Conservation (phyloP, 768 basidiomycete species). For the Asterophora lycoperdoides region DNA sequence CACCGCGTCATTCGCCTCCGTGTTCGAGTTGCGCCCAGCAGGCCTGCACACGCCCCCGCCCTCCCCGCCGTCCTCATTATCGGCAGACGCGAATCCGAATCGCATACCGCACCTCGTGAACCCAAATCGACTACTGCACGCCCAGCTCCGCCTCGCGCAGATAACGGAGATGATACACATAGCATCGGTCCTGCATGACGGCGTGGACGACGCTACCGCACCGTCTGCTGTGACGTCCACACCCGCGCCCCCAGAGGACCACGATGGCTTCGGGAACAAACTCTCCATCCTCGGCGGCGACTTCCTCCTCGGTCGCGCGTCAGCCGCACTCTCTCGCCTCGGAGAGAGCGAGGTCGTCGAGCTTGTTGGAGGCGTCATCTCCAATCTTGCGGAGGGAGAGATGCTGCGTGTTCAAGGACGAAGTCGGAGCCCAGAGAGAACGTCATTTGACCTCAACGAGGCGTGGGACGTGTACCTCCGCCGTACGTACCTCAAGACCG, state of each 20-base stretch:
- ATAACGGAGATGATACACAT: constrained; percentile 99
- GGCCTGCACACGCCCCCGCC: constrained; percentile 32
- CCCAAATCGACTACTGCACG: constrained; percentile 61
- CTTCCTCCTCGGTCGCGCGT: constrained; percentile 90
- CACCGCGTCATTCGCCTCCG: constrained; percentile 60
- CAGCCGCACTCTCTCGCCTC: constrained; percentile 79
- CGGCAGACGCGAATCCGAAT: constrained; percentile 1
- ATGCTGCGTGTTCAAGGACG: constrained; percentile 70
- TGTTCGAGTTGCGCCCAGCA: constrained; percentile 47
- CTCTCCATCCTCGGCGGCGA: constrained; percentile 92
- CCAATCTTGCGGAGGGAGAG: constrained; percentile 96
- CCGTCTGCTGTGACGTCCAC: constrained; percentile 9
- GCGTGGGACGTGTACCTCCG: constrained; percentile 73
- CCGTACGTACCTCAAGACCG: constrained; percentile 77
- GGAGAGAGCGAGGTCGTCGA: constrained; percentile 91
- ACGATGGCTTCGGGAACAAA: constrained; percentile 83
- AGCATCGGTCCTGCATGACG: constrained; percentile 90
- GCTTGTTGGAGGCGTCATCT: constrained; percentile 84
- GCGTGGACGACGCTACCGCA: constrained; percentile 68
- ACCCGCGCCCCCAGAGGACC: constrained; percentile 55
- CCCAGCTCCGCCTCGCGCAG: constrained; percentile 89
- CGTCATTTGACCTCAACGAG: constrained; percentile 27
- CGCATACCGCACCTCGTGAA: constrained; percentile 21
- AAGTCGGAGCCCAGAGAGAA: constrained; percentile 34
- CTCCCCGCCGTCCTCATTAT: constrained; percentile 21